Percentiles rank a stretch among this genome's conserved stretches.
phyloP scores from a whole-genome alignment of 2,329 filamentous ascomycete genomes.

The Seiridium cupressi region DNA sequence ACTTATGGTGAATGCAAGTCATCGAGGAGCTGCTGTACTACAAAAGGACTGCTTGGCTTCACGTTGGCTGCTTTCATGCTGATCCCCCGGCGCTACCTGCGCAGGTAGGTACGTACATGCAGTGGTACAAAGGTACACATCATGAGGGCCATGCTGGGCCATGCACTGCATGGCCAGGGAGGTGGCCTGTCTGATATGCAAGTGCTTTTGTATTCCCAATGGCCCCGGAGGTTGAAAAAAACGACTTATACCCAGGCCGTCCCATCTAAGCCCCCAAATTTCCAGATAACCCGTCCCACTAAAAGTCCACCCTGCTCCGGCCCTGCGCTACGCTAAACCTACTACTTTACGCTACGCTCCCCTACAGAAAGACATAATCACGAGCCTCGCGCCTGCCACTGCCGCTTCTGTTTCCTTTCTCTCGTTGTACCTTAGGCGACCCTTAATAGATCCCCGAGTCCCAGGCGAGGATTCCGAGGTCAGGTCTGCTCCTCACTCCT shows the following conservation, averaged over 20 bases:
- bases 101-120: background rate
- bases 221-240: background rate
- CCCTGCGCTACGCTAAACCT: background rate
- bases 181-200: background rate
- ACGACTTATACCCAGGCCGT: slow-evolving; percentile 7
- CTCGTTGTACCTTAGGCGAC: background rate
- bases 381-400: slow-evolving; percentile 1
- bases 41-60: background rate
- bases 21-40: background rate
- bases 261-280: slow-evolving; percentile 4
- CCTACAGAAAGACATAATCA: background rate
- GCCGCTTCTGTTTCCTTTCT: background rate
- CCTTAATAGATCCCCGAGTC: background rate
- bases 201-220: slow-evolving; percentile 1
- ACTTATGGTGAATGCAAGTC: background rate
- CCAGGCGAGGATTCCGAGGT: background rate
- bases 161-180: background rate
- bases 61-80: background rate
- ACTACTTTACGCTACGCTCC: too few species aligned
- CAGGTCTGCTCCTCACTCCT: background rate
- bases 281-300: slow-evolving; percentile 5
- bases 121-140: background rate
- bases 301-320: background rate
- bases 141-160: background rate
- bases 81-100: background rate